Base-by-base conservation (phyloP, 805 yeast species). In the Hanseniaspora lindneri region DNA sequence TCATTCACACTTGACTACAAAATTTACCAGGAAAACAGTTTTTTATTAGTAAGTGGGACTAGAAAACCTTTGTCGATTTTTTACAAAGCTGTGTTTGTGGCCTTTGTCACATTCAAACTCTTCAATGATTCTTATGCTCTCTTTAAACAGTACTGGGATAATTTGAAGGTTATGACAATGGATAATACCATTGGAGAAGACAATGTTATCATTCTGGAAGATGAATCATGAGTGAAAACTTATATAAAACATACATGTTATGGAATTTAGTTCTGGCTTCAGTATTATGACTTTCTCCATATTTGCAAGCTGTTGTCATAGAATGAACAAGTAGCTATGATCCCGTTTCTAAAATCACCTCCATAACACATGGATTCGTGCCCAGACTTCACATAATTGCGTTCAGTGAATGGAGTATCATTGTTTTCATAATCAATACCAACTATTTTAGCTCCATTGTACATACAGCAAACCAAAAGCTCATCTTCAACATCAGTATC, bases 301-400 rank as follows among this genome's bases (percentile, higher is more conserved):
- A 72, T 61, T 54, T 88, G 95, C 2, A 89, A 72, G 17, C 83
- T 76, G 48, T 75, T 75, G 62, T 89, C 98, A 66, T 89, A 89
- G 62, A 89, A 89, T 49, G 96, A 86, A 61, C 96, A 89, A 1
- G 96, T 87, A 2, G 76, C 81, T 7, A 82, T 74, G 6, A 70
- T 76, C 4, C 69, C 68, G 1, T 59, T 58, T 13, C 70, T 63
- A 95, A 96, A 88, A 59, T 83, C 95, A 4, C 94, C 96, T 0
- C 97, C 98, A 58, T 89, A 89, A 49, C 89, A 88, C 86, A 92
- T 89, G 52, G 96, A 85, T 43, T 78, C 79, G 60, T 89, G 97
- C 27, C 81, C 83, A 11, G 72, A 71, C 57, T 79, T 80, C 59
- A 75, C 73, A 39, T 50, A 58, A 17, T 54, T 42, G 5, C 34